These are phyloP conservation scores for Protea cynaroides DNA, from an alignment of 164 flowering plant species.

Conservation along the genomic window DNA sequence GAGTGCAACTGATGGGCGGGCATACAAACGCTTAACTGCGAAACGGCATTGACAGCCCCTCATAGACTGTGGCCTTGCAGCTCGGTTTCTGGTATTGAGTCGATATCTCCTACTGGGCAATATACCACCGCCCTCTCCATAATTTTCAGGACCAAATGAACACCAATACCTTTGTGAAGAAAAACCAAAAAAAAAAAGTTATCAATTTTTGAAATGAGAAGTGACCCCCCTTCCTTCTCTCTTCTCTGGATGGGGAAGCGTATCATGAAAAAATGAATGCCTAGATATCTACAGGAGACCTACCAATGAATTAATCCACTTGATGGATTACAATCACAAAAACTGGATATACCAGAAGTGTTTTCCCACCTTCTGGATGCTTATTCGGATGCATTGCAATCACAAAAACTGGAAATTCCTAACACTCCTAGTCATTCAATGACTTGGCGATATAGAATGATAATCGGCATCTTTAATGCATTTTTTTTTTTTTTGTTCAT, in stretches of 20 bases:
- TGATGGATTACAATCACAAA: background rate
- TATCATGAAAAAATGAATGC: background rate
- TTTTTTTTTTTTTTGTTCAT: too few species aligned
- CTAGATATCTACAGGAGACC: background rate
- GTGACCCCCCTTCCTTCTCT: too few species aligned
- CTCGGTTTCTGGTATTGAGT: slow-evolving; percentile 89
- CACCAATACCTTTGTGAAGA: slow-evolving; percentile 80
- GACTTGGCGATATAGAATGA: too few species aligned
- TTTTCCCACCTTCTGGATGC: too few species aligned
- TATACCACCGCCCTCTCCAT: slow-evolving; percentile 89
- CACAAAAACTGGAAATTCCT: background rate
- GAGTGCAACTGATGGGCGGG: slow-evolving; percentile 83
- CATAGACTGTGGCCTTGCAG: slow-evolving; percentile 98
- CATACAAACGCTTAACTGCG: slow-evolving; percentile 83
- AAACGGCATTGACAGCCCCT: slow-evolving; percentile 93
- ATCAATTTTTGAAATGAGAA: slow-evolving; percentile 1
- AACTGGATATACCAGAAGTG: too few species aligned
- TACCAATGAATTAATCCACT: background rate
- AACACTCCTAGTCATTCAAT: too few species aligned
- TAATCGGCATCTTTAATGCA: too few species aligned
- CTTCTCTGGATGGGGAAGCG: background rate
- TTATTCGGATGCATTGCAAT: background rate
- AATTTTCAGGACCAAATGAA: slow-evolving; percentile 97
- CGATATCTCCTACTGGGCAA: slow-evolving; percentile 89
- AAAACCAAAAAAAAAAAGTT: slow-evolving; percentile 7